Base-by-base conservation (phyloP, 148 eudicot species). In the Linanthus parryae region DNA sequence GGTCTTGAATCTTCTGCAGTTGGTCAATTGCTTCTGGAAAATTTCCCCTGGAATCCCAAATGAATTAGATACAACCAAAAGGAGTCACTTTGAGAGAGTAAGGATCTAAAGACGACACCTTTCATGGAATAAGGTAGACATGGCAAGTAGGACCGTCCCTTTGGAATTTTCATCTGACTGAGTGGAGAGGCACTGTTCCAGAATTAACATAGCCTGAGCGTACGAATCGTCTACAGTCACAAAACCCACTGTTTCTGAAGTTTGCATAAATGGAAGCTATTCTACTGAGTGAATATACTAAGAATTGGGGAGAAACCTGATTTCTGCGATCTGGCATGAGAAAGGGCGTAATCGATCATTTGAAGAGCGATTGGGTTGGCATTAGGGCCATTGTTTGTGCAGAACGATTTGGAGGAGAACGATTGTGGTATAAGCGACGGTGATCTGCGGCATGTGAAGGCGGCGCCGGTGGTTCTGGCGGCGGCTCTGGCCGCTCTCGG, bases 311-410 rank as follows among this genome's bases (percentile, higher is more conserved):
- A n/a, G 22, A 54, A 19, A 89, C 97, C 97, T 75, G 95, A 54
- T 74, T 76, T 85, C 0, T 60, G 64, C 35, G 90, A 72, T 26
- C 84, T 76, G 56, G 92, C 83, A 56, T 67, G 78, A 52, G 73
- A 73, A 15, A 86, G 52, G 34, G 95, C 95, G 24, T 85, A 90
- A 58, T 85, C 63, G 35, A 85, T 78, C 97, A 80, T 90, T 57
- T 90, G 82, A 27, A 72, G 50, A 20, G 97, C 62, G 35, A 85
- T 88, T 34, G 95, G 80, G 62, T 74, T 82, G 23, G 62, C 67
- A 41, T 62, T 52, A 24, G 64, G 48, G 38, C 50, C 45, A 27
- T 48, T 65, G 34, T 44, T 62, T 5, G 73, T 35, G n/a, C 71
- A 70, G 25, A 56, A 73, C 2, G n/a, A n/a, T n/a, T n/a, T n/a